A percentile compares a stretch with the other conserved stretches of the same genome.
Conservation (phyloP, 2,329 filamentous ascomycete genomes). For the Aspergillus sclerotialis region DNA sequence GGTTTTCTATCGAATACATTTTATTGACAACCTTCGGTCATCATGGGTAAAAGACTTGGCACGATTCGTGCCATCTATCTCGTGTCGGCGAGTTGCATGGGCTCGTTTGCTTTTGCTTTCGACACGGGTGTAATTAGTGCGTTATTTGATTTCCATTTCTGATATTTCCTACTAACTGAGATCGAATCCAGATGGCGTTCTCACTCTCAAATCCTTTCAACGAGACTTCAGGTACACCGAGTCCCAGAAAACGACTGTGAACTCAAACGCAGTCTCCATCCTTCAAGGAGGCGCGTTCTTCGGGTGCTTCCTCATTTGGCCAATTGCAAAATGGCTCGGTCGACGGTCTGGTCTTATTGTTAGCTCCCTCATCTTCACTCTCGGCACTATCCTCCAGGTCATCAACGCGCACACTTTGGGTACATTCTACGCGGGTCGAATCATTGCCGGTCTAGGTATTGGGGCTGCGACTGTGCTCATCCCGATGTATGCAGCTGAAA, state of each 20-base stretch:
- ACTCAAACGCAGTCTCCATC: constrained; percentile 43
- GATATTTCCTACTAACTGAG: too few species aligned
- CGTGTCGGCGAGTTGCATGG: constrained; percentile 30
- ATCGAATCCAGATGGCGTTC: constrained; percentile 31
- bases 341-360: constrained; percentile 39
- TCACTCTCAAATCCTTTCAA: constrained; percentile 39
- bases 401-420: constrained; percentile 38
- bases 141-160: constrained; percentile 3
- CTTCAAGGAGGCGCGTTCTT: constrained; percentile 48
- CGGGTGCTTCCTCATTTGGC: constrained; percentile 43
- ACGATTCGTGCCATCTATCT: constrained; percentile 30
- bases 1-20: too few species aligned
- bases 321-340: constrained; percentile 39
- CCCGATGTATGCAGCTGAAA: constrained; percentile 36
- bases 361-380: constrained; percentile 32
- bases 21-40: too few species aligned
- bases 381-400: constrained; percentile 39
- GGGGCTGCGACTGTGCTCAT: constrained; percentile 38
- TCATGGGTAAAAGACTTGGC: constrained; percentile 30
- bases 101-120: constrained; percentile 33
- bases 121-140: constrained; percentile 32
- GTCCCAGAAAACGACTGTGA: constrained; percentile 34
- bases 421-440: constrained; percentile 40
- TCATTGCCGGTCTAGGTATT: constrained; percentile 41
- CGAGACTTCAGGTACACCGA: constrained; percentile 30